phyloP scores from a whole-genome alignment of 2,329 filamentous ascomycete species.

The Arthroderma sp. region DNA sequence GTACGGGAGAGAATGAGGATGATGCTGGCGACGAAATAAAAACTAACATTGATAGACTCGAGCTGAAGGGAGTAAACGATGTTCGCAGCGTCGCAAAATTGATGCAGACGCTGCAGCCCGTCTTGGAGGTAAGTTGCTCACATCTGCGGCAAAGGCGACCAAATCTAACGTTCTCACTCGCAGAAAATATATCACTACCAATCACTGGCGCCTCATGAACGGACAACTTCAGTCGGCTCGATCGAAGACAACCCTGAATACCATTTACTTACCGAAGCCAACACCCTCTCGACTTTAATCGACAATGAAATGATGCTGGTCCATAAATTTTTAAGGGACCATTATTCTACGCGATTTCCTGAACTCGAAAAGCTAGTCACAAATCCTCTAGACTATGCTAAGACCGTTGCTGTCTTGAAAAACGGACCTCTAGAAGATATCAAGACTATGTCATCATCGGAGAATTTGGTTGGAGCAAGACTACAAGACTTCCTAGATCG shows the following conservation, averaged over 20 bases:
- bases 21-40: conserved; percentile 59
- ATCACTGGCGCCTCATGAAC: conserved; percentile 51
- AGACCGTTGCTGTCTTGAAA: conserved; percentile 81
- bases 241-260: conserved; percentile 90
- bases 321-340: conserved; percentile 92
- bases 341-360: conserved; percentile 87
- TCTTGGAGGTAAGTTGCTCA: conserved; percentile 59
- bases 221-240: conserved; percentile 57
- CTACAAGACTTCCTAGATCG: conserved; percentile 75
- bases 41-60: conserved; percentile 70
- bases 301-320: conserved; percentile 85
- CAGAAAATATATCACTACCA: conserved; percentile 74
- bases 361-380: conserved; percentile 83
- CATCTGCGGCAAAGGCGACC: conserved; percentile 42
- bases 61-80: conserved; percentile 58
- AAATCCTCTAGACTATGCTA: conserved; percentile 88
- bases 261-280: conserved; percentile 74
- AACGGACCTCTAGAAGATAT: conserved; percentile 88
- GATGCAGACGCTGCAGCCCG: conserved; percentile 68
- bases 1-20: conserved; percentile 14
- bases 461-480: conserved; percentile 64
- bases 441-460: conserved; percentile 61
- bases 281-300: conserved; percentile 79
- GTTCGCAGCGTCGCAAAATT: conserved; percentile 66
- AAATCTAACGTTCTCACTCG: conserved; percentile 43